Evolutionary conservation across 345 rosid genomes (phyloP), one percentile per base, ranked within the genome.

Genomic region (Populus deltoides): DNA sequence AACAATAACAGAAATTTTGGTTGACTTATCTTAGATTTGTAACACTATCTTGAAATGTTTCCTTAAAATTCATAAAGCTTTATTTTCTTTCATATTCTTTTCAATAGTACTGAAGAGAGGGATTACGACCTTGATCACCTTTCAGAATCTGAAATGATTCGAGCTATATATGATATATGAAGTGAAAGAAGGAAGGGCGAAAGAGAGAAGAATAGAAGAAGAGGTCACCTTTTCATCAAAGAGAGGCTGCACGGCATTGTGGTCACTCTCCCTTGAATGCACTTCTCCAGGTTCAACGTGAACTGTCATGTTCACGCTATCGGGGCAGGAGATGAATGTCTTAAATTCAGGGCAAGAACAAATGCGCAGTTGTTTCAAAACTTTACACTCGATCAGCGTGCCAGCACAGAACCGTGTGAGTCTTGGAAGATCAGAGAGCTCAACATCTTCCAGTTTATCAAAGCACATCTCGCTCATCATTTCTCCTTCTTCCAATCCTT

Each of bases 171-270:
- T 33, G 35, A 33, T 33, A 33, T 33, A 33, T 33, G 35, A 33
- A 33, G 35, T 33, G 35, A 33, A 0, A 33, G 5, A 33, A 33
- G 35, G 35, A 33, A 33, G 35, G 35, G 35, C 5, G 35, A 33
- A 33, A 33, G 35, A 33, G 35, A 33, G 35, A 5, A 33, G 35
- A 33, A 33, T 33, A 33, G 35, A 33, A 33, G 35, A 33, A 33
- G 35, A 33, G 35, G 24, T 24, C 25, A 78, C 81, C 81, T 63
- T 72, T 31, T 63, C 15, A 27, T 78, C 66, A 38, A 78, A 78
- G 36, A 71, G 74, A 47, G 63, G 63, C 7, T 31, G 43, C 10
- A 31, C 9, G 24, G 24, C 43, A 45, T 3, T 9, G 31, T 39
- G 0, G 62, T 7, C 1, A 45, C 7, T 43, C 24, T 7, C 55